Evolutionary conservation across 306 rosid species (phyloP), one percentile per base, ranked within the genome.

Genomic region (Ziziphus jujuba): DNA sequence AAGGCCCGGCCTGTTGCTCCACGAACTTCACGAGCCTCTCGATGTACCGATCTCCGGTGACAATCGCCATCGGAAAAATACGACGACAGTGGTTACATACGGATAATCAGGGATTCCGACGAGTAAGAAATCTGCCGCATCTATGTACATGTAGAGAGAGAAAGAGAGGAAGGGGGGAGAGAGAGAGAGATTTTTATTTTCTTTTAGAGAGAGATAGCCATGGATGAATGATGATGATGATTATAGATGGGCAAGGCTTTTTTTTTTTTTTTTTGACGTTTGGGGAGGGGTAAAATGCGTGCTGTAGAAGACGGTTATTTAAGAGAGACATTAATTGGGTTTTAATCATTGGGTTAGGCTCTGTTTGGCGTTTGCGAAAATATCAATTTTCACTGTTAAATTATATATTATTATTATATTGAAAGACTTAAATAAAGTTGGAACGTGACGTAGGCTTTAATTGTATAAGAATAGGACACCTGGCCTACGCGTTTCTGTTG

Each of bases 41-140:
- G 50, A 86, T 84, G 84, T 93, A 93, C n/a, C 96, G 91, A 86
- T 93, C 99, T 61, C 97, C 99, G 43, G 99, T 93, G 21, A 88
- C 97, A 78, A 90, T 82, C 78, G 86, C 91, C 99, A 93, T 92
- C 17, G 52, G 16, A 12, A 28, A 49, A 50, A 14, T 28, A 54
- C 61, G n/a, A n/a, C n/a, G n/a, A n/a, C n/a, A n/a, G n/a, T n/a
- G 75, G 12, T 10, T 9, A 45, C 13, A 5, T 24, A 52, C 69
- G 75, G 50, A 34, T 11, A 68, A 64, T 72, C 68, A 80, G 87
- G 82, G 79, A 76, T 22, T 63, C 49, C 49, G 43, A 36, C 0
- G 9, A 22, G n/a, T n/a, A n/a, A 69, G 61, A 52, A 24, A 57
- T 33, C 43, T 47, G 72, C 77, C 55, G 65, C 63, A 56, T 57